Percentiles rank a stretch among this genome's conserved stretches.
phyloP scores from a whole-genome alignment of 192 early-diverging fungal genomes.

The Coemansia sp. region DNA sequence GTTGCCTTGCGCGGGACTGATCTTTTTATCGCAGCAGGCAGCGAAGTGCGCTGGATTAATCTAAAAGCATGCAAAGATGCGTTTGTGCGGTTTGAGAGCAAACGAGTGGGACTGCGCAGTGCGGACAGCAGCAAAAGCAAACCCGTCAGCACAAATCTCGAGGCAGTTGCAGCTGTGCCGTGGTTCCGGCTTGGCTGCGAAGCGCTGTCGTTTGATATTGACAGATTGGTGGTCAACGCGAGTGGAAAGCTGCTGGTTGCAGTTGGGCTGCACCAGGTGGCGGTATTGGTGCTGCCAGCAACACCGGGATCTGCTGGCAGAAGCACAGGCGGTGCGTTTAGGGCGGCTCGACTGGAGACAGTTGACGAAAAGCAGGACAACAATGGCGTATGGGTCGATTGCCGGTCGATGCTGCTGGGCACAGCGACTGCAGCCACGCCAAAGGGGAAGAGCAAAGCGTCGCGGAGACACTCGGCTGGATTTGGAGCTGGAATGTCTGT shows the following conservation, averaged over 20 bases:
- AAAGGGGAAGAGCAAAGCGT: not conserved
- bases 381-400: constrained; percentile 29
- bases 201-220: constrained; percentile 58
- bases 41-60: constrained; percentile 58
- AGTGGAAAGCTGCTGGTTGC: constrained; percentile 63
- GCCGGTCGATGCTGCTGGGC: constrained; percentile 37
- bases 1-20: constrained; percentile 55
- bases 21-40: constrained; percentile 59
- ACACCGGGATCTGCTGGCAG: constrained; percentile 36
- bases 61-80: constrained; percentile 62
- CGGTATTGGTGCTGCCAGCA: constrained; percentile 58
- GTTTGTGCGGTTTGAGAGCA: constrained; percentile 50
- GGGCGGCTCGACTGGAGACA: constrained; percentile 22
- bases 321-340: constrained; percentile 35
- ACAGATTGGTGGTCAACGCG: constrained; percentile 52
- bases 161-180: constrained; percentile 30
- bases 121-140: constrained; percentile 2
- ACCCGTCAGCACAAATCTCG: constrained; percentile 10
- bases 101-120: constrained; percentile 21
- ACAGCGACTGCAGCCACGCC: not conserved
- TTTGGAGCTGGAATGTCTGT: constrained; percentile 19
- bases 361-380: constrained; percentile 7
- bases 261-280: constrained; percentile 58
- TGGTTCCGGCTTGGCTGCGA: constrained; percentile 45
- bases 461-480: constrained; percentile 11